Base-by-base conservation (phyloP, 257 asterid species). In the Plectranthus barbatus region DNA sequence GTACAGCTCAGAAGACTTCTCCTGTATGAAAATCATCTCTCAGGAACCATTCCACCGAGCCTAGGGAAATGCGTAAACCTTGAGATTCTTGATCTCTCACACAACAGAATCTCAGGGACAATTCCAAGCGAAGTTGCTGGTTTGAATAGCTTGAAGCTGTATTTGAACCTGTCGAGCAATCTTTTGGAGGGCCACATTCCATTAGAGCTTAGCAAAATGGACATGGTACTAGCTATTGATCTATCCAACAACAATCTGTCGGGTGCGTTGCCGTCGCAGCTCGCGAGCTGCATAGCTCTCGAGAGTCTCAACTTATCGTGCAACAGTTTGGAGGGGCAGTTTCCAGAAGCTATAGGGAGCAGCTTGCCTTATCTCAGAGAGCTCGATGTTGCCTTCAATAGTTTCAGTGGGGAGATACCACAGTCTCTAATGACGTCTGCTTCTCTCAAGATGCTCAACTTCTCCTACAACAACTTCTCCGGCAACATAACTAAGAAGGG, bases 271-370 rank as follows among this genome's bases (percentile, higher is more conserved):
- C 95, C 94, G 48, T 66, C 91, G 13, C 97, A 86, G 48, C 84
- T 86, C n/a, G 94, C 85, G 7, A 86, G 90, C 77, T 90, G 97
- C 77, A 77, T 86, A 52, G 94, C 95, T 17, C 81, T 90, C 1
- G 94, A 86, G 67, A 39, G 51, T 63, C 80, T 90, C 48, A 86
- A 83, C 39, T 52, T 81, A 0, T 86, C 97, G 0, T 34, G 37
- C 5, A 90, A 90, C 34, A 9, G 34, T 4, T 56, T 86, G 6
- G 72, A 75, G 72, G 97, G 91, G 7, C 34, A 68, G 50, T 74
- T 90, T 15, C 92, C 97, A 1, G 67, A 17, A 4, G 64, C 86
- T 6, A 41, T 90, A 5, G 97, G 94, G 0, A 69, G 37, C 33
- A 69, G 37, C 33, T 57, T 90, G 64, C 85, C 90, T 48, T 86